Evolutionary conservation across 805 yeast species (phyloP), one percentile per base, ranked within the genome.

Genomic region (Starmerella powellii): DNA sequence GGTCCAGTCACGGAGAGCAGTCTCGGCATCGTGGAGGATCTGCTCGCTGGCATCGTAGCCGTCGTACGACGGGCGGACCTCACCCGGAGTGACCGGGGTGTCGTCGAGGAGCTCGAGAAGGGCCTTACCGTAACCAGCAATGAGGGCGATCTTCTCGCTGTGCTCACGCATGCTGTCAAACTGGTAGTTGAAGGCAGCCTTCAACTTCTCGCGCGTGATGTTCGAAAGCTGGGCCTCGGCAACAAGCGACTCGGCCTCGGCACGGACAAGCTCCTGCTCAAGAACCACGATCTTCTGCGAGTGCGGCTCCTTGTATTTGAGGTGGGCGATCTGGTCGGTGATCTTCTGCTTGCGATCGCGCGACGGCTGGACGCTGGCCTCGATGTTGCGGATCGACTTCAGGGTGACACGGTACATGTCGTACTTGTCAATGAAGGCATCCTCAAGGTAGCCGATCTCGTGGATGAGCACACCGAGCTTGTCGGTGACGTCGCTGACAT

Each of bases 71-170:
- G 95, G 88, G 73, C 97, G 85, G 53, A 95, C 80, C 73, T 88
- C 97, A 72, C 98, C 98, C 51, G 98, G 98, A 54, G 96, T 88
- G 52, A 91, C 95, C 51, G 97, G 94, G 53, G 91, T 69, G 67
- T 88, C 97, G 64, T 88, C 97, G 63, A 88, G 75, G 61, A 88
- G 77, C 73, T 91, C 97, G 61, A 91, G 74, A 54, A 88, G 70
- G 34, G 95, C 95, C 73, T 88, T 88, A 70, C 97, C 97, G 73
- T 91, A 91, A 61, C 96, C 96, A 56, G 97, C 96, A 69, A 88
- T 88, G 56, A 91, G 72, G 40, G 97, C 97, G 56, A 83, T 74
- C 72, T 91, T 91, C 73, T 91, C 97, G 56, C 95, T 76, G 65
- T 80, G 79, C 71, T 88, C 98, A 65, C 95, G 82, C 52, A 81